Percentiles rank a stretch among this genome's conserved stretches.
phyloP scores from a whole-genome alignment of 2,329 filamentous ascomycete species.

The Colletotrichum sp. region DNA sequence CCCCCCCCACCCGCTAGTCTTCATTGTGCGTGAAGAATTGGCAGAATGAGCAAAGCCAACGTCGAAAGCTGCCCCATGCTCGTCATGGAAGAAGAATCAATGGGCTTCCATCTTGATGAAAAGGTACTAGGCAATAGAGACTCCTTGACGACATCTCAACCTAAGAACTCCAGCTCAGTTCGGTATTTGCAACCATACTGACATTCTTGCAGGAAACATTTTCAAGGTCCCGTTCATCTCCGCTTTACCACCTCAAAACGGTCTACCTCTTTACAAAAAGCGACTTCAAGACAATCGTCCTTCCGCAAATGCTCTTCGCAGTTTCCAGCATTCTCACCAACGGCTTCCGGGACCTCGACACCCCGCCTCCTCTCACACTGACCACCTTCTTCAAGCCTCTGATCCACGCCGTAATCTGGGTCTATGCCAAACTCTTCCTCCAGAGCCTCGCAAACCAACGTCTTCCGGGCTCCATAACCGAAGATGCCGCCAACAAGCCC shows the following conservation, averaged over 20 bases:
- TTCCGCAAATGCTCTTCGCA: constrained; percentile 33
- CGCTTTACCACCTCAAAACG: constrained; percentile 21
- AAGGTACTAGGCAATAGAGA: not conserved
- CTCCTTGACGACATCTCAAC: rapidly evolving
- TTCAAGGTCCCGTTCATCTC: rapidly evolving
- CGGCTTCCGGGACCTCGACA: not conserved
- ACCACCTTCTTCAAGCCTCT: not conserved
- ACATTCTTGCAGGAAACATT: not conserved
- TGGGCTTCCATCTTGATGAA: not conserved
- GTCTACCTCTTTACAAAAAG: constrained; percentile 34
- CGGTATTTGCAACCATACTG: rapidly evolving
- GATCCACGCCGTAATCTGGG: not conserved
- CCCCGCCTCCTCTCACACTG: rapidly evolving
- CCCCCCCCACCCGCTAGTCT: too few relatives aligned
- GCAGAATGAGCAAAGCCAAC: rapidly evolving
- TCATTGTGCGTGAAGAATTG: too few relatives aligned
- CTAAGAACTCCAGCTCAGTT: not conserved
- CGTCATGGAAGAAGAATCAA: not conserved
- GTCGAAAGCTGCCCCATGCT: not conserved
- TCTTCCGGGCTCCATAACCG: constrained; percentile 31
- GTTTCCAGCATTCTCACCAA: constrained; percentile 1
- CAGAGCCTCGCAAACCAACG: constrained; percentile 41
- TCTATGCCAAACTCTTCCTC: not conserved
- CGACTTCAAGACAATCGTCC: constrained; percentile 34
- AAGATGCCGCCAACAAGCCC: constrained; percentile 47